Conservation (phyloP, 2,329 filamentous ascomycete species). For the Alternaria ethzedia region DNA sequence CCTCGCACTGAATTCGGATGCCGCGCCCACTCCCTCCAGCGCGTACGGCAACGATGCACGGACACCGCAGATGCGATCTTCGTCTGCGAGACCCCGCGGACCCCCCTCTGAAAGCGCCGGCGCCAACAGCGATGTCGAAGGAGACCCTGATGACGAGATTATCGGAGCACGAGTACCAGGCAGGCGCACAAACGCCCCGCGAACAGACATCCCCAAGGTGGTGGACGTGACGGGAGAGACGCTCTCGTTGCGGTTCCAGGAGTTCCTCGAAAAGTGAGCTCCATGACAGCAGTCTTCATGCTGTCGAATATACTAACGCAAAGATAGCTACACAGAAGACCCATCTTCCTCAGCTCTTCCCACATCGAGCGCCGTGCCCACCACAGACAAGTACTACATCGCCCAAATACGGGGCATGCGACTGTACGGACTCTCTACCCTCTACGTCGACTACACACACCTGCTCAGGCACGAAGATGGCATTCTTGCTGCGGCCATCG, state of each 20-base stretch:
- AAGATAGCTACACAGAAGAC: slow-evolving; percentile 68
- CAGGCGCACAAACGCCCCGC: slow-evolving; percentile 51
- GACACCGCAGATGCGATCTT: slow-evolving; percentile 51
- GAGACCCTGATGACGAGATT: slow-evolving; percentile 67
- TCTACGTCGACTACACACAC: slow-evolving; percentile 89
- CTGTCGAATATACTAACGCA: slow-evolving; percentile 12
- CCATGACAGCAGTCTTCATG: not conserved
- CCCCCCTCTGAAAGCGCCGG: slow-evolving; percentile 60
- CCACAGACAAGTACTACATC: slow-evolving; percentile 83
- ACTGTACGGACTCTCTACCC: slow-evolving; percentile 76
- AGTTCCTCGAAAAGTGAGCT: slow-evolving; percentile 76
- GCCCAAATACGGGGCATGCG: slow-evolving; percentile 82
- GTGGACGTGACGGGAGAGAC: slow-evolving; percentile 78
- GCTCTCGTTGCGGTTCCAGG: slow-evolving; percentile 77
- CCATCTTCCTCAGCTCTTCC: slow-evolving; percentile 68
- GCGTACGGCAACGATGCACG: slow-evolving; percentile 45
- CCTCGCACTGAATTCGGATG: slow-evolving; percentile 57
- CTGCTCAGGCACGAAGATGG: slow-evolving; percentile 78
- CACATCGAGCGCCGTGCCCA: slow-evolving; percentile 69
- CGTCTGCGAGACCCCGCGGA: slow-evolving; percentile 63
- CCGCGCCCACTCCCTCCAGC: slow-evolving; percentile 48
- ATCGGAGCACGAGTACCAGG: slow-evolving; percentile 58
- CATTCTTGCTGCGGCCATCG: slow-evolving; percentile 82
- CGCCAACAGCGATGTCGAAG: slow-evolving; percentile 63
- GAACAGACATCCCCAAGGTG: slow-evolving; percentile 70